These are phyloP conservation scores for Durusdinium trenchii DNA, from an alignment of 73 alveolate genomes.

Conservation along the genomic window DNA sequence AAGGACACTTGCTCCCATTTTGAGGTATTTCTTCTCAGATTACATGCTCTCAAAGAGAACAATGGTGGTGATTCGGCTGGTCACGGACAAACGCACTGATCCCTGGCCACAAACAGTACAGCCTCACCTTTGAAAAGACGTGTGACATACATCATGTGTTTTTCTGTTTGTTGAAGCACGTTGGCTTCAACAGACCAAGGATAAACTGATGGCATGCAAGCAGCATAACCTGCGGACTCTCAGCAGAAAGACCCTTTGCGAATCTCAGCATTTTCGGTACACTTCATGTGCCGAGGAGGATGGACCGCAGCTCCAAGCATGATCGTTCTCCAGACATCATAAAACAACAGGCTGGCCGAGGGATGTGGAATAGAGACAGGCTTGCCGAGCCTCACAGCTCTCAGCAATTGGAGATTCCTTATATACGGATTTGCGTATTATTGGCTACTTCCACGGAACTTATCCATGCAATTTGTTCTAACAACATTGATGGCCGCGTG, in stretches of 20 bases:
- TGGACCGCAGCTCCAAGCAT: conserved; percentile 74
- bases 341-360: conserved; percentile 28
- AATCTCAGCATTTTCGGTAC: neutral
- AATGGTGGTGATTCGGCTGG: conserved; percentile 80
- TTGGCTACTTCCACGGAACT: no score
- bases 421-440: no score
- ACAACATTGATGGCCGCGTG: no score
- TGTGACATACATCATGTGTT: neutral
- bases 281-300: conserved; percentile 38
- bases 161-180: neutral
- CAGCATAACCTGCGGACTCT: conserved; percentile 70
- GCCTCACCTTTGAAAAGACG: no score
- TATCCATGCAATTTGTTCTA: neutral
- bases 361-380: neutral
- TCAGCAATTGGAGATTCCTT: no score
- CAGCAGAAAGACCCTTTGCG: neutral
- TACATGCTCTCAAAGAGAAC: conserved; percentile 90
- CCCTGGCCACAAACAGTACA: neutral
- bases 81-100: conserved; percentile 50
- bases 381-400: neutral
- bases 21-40: conserved; percentile 83
- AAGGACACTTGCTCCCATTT: neutral
- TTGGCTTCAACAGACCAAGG: neutral
- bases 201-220: conserved; percentile 63
- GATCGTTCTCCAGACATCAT: conserved; percentile 70